Evolutionary conservation across 129 eudicot genomes (phyloP), one percentile per base, ranked within the genome.

Genomic region (Oenanthe sinensis): DNA sequence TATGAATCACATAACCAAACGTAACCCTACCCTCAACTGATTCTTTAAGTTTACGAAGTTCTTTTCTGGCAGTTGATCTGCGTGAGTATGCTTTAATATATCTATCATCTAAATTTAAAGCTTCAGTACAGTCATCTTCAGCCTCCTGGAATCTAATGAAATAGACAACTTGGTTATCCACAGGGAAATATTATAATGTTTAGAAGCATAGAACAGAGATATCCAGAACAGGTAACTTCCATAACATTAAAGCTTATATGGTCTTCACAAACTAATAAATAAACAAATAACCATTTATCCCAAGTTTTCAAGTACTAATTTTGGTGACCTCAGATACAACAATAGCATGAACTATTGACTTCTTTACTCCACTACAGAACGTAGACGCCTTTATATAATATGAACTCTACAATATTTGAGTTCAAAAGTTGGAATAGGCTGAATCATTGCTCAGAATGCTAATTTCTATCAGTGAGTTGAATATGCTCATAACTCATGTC

Each of bases 21-120:
- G 39, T 33, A 15, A 63, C 33, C 79, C 52, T 90, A 95, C 99
- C 99, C 69, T 92, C 97, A n/a, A 82, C 75, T 62, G 97, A 85
- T 75, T 87, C 97, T 85, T 88, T 92, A 81, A 88, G 84, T 90
- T 91, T 95, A 71, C 92, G 92, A 69, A 95, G 94, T 85, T 92
- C 99, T 81, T 92, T 95, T 83, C 97, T 90, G 75, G 99, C 96
- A 6, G 97, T 92, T 71, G 99, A 89, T 77, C 98, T 93, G 45
- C 98, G 93, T 54, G 99, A 92, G 83, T 95, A 95, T 44, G 99
- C 96, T 83, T 95, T 95, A 73, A 90, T 90, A 89, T 95, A 92
- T n/a, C 97, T 90, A 83, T 95, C 99, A 85, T 95, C 99, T 81
- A 95, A 81, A 85, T 87, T 92, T 81, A 95, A 80, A 67, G 99